Base-by-base conservation (phyloP, 495 filamentous ascomycete genomes). In the Penicillium coprophilum region DNA sequence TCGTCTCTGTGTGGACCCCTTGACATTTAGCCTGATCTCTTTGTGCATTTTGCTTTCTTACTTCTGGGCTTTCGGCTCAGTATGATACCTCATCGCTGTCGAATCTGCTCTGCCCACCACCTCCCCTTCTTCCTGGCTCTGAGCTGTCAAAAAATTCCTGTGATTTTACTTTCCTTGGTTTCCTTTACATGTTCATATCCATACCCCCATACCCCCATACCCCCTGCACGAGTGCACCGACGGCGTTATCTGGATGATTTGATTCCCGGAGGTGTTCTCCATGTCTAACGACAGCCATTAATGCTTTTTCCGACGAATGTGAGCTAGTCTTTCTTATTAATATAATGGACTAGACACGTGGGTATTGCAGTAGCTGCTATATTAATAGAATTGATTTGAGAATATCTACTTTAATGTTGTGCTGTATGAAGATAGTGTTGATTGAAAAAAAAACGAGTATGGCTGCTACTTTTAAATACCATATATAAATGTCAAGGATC, bases 71-170 rank as follows among this genome's bases (percentile, higher is more conserved):
- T 53, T 38, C 32, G 52, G 31, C 61, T 58, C 62, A 55, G 60
- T 58, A 70, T 75, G 71, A 77, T 75, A 77, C 71, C 71, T 71
- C 62, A 58, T 50, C 58, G 54, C 61, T 65, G 60, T 61, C 56
- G 51, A 55, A 34, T 41, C 39, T 51, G 20, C 24, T 30, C 34
- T 15, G 15, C 11, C 52, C 50, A 17, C 45, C 52, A 32, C 39
- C 17, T 50, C 43, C 32, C 31, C 6, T 23, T 46, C 34, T 32
- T 24, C 34, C 40, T 46, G 44, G 45, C 47, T 30, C 20, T 36
- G 55, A 40, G 44, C 52, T 28, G 23, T 15, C 17, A 15, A 50
- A 64, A 67, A 65, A 55, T 58, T 63, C 45, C 45, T 67, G 64
- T 66, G 57, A 65, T 45, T 61, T 39, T 61, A 60, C 41, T 62